Evolutionary conservation across 306 rosid genomes (phyloP).

Genomic region (Quercus alba): DNA sequence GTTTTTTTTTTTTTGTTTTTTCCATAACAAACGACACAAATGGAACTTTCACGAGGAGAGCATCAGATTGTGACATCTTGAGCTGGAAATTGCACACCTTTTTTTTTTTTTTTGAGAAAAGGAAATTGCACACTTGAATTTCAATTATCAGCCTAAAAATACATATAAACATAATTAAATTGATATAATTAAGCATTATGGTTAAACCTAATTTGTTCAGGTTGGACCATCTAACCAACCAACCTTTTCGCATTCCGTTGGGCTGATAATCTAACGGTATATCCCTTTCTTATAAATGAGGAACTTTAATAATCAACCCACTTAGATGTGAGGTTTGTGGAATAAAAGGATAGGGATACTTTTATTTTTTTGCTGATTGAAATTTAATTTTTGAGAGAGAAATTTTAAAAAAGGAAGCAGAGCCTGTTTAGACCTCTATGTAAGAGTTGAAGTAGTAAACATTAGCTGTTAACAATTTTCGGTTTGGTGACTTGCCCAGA

Average conservation of each 20-base stretch:
- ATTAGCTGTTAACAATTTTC: slow-evolving; percentile 33
- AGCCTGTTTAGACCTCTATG: neutral
- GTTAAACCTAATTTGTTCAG: slow-evolving; percentile 29
- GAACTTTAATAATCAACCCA: no score
- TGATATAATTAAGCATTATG: slow-evolving; percentile 18
- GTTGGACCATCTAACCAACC: slow-evolving; percentile 15
- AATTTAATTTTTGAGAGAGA: neutral
- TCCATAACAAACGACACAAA: slow-evolving; percentile 1
- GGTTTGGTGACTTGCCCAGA: slow-evolving; percentile 48
- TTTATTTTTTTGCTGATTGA: neutral
- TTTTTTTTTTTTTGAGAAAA: no score
- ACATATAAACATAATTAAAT: neutral
- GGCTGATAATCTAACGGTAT: no score
- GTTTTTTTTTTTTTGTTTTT: no score
- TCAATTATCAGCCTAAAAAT: neutral
- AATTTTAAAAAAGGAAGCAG: neutral
- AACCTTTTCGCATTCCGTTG: neutral
- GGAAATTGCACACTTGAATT: neutral
- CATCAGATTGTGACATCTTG: neutral
- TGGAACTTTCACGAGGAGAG: neutral
- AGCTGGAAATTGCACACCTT: neutral
- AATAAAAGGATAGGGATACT: no score
- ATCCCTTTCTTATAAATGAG: no score
- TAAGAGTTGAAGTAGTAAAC: neutral
- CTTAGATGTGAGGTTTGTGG: no score